Base-by-base conservation (phyloP, 352 stramenopile genomes). In the Phytophthora sp. region DNA sequence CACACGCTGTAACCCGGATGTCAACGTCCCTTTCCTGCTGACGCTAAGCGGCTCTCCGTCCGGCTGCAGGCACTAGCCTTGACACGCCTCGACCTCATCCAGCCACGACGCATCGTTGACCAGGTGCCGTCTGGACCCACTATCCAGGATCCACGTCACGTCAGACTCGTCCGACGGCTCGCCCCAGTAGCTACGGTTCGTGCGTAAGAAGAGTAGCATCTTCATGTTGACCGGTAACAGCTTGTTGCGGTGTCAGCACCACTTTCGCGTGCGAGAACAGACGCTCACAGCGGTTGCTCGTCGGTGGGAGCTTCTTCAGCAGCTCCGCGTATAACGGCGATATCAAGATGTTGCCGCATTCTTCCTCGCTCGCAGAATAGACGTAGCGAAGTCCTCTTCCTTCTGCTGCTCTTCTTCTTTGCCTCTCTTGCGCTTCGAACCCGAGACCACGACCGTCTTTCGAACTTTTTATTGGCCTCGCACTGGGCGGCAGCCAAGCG, bases 191-290 rank as follows among this genome's bases (percentile, higher is more conserved):
- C 13, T 21, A n/a, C 24, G 26, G 20, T 59, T 61, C 13, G 53
- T 20, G 4, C 39, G 53, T 13, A 52, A 44, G 15, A 62, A 62
- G 7, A 52, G 8, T 11, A 52, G 11, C 53, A 61, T 44, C 20
- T 45, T 27, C 12, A 51, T 30, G 53, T 61, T 41, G 0, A 44
- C 11, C 8, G 27, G 29, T 29, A 52, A 13, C 16, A 52, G 53
- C 1, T 44, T 20, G 4, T 0, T 42, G 33, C 8, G 31, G 49
- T 15, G 49, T 24, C 13, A 44, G 7, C 20, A 61, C 38, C 18
- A 61, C 11, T 7, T 45, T 45, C 0, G 24, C 38, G 27, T 61
- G 53, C 12, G 53, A 61, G 33, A 52, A 44, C 4, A 61, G 38
- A 0, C 38, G 26, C 39, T 52, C 53, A 9, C 38, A 31, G 9